Evolutionary conservation across 768 basidiomycete species (phyloP), one percentile per base, ranked within the genome.

Genomic region (Rubroboletus satanas): DNA sequence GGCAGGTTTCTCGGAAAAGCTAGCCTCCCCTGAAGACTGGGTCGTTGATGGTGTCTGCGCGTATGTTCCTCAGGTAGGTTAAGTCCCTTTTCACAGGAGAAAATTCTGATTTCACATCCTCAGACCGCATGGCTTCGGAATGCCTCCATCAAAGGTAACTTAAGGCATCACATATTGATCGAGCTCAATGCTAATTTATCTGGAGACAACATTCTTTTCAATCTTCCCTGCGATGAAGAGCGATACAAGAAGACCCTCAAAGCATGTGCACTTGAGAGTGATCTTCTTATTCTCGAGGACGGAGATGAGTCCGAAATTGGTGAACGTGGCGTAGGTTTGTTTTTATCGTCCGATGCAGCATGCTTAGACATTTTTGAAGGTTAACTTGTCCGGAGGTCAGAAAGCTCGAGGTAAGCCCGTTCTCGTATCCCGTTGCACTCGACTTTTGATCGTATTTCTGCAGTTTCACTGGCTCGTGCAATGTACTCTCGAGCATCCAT

Each of bases 241-340:
- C 79, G 93, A 7, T 95, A 96, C 63, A 75, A 81, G 55, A 80
- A 80, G 60, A 93, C 91, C 7, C 73, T 96, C 7, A 84, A 90
- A 69, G 89, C 84, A 42, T 83, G 83, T 55, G 89, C 90, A 1
- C 75, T 94, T 21, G 73, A 85, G 21, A 81, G 76, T 52, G 91
- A 94, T 64, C 75, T 94, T 33, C 81, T 84, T 47, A 91, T 93
- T 52, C 74, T 94, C 15, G 92, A 93, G 66, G 91, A 93, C 62
- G 90, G 91, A 1, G 91, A 93, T 60, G 85, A 89, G 60, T 84
- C 90, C 0, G 91, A 93, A 69, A 92, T 93, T 51, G 90, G 90
- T 18, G 90, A 93, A 74, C 84, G 88, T 32, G 90, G 90, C 26
- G 90, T 90, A 65, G 14, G 70, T 23, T 28, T 18, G 4, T 41